Evolutionary conservation across 73 alveolate genomes (phyloP).

Genomic region (Uronychia setigera): DNA sequence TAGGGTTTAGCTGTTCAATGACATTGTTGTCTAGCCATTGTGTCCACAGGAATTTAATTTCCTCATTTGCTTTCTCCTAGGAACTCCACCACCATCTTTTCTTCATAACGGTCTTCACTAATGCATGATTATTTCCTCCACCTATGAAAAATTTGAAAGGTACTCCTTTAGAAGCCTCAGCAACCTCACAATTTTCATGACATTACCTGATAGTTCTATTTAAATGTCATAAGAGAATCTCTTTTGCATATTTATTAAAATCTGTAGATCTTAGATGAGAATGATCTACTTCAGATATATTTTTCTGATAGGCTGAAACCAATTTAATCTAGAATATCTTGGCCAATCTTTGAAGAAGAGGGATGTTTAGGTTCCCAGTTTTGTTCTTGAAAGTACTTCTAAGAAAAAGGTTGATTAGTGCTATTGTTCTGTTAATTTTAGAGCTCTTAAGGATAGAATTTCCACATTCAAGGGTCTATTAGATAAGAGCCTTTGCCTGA

Average conservation of each 20-base stretch:
- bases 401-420: background rate
- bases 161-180: background rate
- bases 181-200: background rate
- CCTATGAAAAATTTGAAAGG: background rate
- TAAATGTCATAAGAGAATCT: background rate
- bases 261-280: background rate
- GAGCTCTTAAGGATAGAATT: background rate
- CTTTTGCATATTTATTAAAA: background rate
- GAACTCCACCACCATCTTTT: constrained; percentile 1
- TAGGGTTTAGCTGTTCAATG: background rate
- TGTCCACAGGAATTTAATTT: background rate
- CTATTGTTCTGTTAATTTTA: background rate
- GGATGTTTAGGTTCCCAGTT: background rate
- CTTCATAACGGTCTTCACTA: background rate
- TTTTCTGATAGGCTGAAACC: background rate
- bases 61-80: background rate
- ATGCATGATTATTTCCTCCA: background rate
- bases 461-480: background rate
- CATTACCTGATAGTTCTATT: background rate
- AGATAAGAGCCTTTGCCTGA: background rate
- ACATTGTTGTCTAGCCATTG: background rate
- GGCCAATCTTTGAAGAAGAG: background rate
- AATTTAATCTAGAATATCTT: background rate
- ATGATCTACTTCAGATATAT: background rate
- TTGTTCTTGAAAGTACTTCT: background rate